These are phyloP conservation scores for Penicillium atrosanguineum DNA, from an alignment of 495 filamentous ascomycete species.

Conservation along the genomic window DNA sequence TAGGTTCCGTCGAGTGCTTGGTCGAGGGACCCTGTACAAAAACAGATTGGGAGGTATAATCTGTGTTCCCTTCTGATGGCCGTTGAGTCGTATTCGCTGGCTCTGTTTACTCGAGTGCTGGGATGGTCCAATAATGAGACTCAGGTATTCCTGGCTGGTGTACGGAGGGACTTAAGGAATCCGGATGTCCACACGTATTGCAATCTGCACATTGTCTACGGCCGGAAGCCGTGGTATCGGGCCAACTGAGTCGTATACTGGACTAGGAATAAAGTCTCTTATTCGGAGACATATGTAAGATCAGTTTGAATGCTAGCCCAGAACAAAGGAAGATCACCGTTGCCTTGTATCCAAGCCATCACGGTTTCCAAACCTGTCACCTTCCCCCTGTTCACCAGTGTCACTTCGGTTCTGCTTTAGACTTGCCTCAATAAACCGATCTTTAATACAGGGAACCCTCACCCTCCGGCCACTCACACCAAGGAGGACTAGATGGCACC, in stretches of 20 bases:
- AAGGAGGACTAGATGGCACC: neutral
- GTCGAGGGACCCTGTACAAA: constrained; percentile 43
- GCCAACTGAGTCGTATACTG: constrained; percentile 13
- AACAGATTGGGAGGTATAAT: constrained; percentile 44
- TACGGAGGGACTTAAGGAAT: constrained; percentile 53
- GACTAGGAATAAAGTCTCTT: constrained; percentile 1
- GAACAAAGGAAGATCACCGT: neutral
- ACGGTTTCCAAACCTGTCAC: neutral
- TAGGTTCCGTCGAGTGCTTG: constrained; percentile 42
- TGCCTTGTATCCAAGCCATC: neutral
- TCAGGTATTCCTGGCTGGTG: constrained; percentile 51
- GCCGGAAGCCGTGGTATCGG: constrained; percentile 25
- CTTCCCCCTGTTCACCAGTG: neutral
- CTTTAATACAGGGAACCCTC: neutral
- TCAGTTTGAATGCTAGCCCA: neutral
- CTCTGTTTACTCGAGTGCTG: constrained; percentile 51
- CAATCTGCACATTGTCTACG: constrained; percentile 33
- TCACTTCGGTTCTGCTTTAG: neutral
- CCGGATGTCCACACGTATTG: constrained; percentile 48
- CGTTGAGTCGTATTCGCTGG: constrained; percentile 40
- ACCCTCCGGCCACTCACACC: neutral
- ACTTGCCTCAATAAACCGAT: neutral
- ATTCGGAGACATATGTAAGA: neutral
- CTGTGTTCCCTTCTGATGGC: constrained; percentile 43
- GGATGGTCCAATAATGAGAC: constrained; percentile 57